phyloP scores from a whole-genome alignment of 306 rosid species.

The Chamaecrista fasciculata region DNA sequence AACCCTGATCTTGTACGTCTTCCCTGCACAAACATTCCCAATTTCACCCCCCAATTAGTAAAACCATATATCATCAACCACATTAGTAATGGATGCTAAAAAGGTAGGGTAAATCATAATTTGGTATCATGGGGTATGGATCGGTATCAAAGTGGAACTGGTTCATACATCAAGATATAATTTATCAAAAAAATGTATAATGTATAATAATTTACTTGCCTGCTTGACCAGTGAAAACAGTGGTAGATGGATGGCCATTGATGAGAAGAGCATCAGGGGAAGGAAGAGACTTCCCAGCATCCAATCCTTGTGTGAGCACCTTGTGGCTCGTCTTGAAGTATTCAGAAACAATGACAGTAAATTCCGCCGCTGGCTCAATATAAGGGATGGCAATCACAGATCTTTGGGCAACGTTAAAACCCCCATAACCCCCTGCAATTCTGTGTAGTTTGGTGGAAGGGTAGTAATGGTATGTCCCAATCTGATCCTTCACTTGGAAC shows the following conservation, averaged over 20 bases:
- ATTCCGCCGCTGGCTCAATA: conserved; percentile 50
- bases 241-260: conserved; percentile 41
- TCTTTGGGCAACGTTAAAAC: conserved; percentile 59
- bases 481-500: conserved; percentile 81
- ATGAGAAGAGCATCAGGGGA: conserved; percentile 70
- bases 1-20: conserved; percentile 72
- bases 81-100: no score
- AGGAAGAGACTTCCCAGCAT: conserved; percentile 57
- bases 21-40: conserved; percentile 44
- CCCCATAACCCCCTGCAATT: conserved; percentile 81
- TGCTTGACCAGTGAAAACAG: conserved; percentile 43
- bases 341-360: conserved; percentile 69
- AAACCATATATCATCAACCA: no score
- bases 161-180: no score
- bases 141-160: no score
- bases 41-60: neutral
- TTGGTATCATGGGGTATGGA: no score
- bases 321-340: conserved; percentile 64
- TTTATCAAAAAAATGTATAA: no score
- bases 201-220: no score
- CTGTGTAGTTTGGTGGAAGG: conserved; percentile 71
- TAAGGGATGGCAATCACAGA: conserved; percentile 69
- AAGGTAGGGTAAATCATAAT: no score
- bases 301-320: conserved; percentile 51
- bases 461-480: conserved; percentile 72